phyloP scores from a whole-genome alignment of 805 yeast genomes.

The Komagataella pseudopastoris region DNA sequence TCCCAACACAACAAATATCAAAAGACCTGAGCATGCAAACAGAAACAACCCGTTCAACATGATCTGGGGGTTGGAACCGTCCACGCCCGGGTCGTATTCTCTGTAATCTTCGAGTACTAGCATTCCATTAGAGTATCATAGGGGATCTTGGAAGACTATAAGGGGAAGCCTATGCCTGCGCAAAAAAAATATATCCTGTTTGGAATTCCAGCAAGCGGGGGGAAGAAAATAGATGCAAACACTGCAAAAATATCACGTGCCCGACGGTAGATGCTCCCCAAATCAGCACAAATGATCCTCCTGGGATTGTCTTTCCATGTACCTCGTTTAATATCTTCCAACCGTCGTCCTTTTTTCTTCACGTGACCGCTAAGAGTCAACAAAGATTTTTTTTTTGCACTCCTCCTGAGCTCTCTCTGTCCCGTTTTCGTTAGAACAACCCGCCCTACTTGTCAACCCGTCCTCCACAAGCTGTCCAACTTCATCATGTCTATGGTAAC shows the following conservation, averaged over 20 bases:
- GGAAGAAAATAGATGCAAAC: not conserved
- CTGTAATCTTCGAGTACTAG: not conserved
- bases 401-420: not conserved
- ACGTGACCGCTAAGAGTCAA: not conserved
- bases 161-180: not conserved
- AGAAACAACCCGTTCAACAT: conserved; percentile 18
- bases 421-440: not conserved
- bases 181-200: not conserved
- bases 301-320: no score
- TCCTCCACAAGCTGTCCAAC: not conserved
- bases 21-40: conserved; percentile 40
- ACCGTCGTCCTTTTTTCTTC: not conserved
- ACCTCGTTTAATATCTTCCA: not conserved
- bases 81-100: not conserved
- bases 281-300: not conserved
- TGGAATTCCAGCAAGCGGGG: not conserved
- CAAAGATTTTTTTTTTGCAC: not conserved
- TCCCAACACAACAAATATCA: conserved; percentile 79
- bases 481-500: conserved; percentile 20
- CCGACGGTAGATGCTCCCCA: not conserved
- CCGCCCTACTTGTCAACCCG: not conserved
- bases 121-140: not conserved
- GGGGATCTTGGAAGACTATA: not conserved
- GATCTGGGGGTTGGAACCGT: not conserved
- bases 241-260: not conserved